phyloP scores from a whole-genome alignment of 257 asterid species.

The Plectranthus barbatus region DNA sequence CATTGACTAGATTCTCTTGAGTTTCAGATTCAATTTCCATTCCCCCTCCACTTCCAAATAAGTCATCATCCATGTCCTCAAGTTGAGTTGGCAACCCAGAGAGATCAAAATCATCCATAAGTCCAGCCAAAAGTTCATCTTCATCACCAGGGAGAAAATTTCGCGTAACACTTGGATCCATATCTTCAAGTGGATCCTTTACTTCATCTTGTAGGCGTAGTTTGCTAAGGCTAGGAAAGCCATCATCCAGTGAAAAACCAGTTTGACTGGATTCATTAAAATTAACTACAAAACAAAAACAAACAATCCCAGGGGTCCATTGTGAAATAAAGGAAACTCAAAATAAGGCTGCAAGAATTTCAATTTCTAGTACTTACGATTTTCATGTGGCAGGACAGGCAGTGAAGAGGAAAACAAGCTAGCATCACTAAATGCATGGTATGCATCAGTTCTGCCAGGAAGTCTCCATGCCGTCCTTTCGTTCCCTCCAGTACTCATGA shows the following conservation, averaged over 20 bases:
- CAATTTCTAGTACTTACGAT: slow-evolving; percentile 37
- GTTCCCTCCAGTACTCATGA: slow-evolving; percentile 21
- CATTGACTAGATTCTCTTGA: slow-evolving; percentile 44
- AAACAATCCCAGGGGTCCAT: slow-evolving; percentile 2
- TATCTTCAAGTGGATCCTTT: slow-evolving; percentile 49
- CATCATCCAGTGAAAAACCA: slow-evolving; percentile 41
- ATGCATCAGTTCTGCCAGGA: slow-evolving; percentile 37
- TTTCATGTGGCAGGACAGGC: slow-evolving; percentile 56
- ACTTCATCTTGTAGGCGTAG: slow-evolving; percentile 28
- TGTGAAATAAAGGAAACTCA: not conserved
- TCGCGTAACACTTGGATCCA: slow-evolving; percentile 32
- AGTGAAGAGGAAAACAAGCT: slow-evolving; percentile 83
- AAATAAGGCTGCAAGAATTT: not conserved
- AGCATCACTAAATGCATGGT: slow-evolving; percentile 53
- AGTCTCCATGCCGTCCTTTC: slow-evolving; percentile 49
- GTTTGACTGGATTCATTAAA: slow-evolving; percentile 37
- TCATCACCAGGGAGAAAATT: slow-evolving; percentile 87
- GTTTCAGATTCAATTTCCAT: slow-evolving; percentile 63
- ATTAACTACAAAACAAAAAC: slow-evolving; percentile 39
- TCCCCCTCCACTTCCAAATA: slow-evolving; percentile 96
- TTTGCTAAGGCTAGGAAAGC: slow-evolving; percentile 39
- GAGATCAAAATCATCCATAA: slow-evolving; percentile 81
- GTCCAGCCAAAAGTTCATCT: slow-evolving; percentile 85
- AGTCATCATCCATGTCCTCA: slow-evolving; percentile 92
- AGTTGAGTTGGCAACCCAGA: slow-evolving; percentile 79